These are phyloP conservation scores for Cadophora luteo-olivacea DNA, from an alignment of 2,329 filamentous ascomycete species.

Conservation along the genomic window DNA sequence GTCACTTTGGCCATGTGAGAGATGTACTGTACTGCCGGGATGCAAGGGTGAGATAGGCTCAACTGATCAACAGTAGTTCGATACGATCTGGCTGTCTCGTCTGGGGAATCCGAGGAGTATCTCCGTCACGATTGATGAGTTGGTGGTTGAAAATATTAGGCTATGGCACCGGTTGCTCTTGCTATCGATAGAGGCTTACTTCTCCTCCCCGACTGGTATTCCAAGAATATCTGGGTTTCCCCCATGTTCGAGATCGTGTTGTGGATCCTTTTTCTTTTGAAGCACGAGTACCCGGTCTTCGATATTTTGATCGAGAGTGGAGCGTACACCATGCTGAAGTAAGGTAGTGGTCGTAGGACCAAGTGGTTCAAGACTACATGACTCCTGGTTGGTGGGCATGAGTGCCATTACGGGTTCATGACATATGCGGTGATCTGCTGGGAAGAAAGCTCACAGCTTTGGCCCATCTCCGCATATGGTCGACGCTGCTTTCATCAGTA, in stretches of 20 bases:
- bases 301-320: not conserved
- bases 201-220: slow-evolving; percentile 2
- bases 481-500: not conserved
- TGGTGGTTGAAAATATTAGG: not conserved
- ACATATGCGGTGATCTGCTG: not conserved
- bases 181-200: not conserved
- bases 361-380: not conserved
- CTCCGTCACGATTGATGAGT: not conserved
- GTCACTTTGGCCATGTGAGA: not conserved
- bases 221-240: not conserved
- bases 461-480: not conserved
- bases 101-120: slow-evolving; percentile 6
- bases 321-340: not conserved
- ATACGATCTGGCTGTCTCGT: not conserved
- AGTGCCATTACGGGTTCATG: not conserved
- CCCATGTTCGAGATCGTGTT: not conserved
- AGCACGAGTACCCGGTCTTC: not conserved
- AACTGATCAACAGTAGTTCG: not conserved
- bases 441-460: not conserved
- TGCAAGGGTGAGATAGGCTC: not conserved
- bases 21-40: not conserved
- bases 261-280: not conserved
- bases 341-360: not conserved
- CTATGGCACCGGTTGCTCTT: not conserved
- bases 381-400: not conserved